phyloP scores from a whole-genome alignment of 768 basidiomycete genomes.

The Rhizopogon vinicolor region DNA sequence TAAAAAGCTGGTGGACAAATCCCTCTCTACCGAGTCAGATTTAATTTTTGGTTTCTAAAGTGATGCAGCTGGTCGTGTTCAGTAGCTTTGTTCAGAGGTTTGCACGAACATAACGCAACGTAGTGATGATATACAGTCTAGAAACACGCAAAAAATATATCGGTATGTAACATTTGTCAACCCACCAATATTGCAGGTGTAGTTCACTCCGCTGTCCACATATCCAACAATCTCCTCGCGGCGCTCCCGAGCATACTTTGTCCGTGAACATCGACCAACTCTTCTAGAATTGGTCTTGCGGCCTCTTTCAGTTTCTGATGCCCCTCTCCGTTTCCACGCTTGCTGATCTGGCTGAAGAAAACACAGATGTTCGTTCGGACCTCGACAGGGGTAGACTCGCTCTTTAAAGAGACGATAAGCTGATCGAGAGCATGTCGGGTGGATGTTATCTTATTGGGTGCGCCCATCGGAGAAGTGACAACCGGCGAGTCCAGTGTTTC shows the following conservation, averaged over 20 bases:
- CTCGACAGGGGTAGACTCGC: constrained; percentile 55
- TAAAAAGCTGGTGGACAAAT: too few species aligned
- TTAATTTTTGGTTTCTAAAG: too few species aligned
- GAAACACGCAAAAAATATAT: background rate
- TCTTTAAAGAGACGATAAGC: constrained; percentile 58
- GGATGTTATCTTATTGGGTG: constrained; percentile 32
- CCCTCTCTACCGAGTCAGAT: too few species aligned
- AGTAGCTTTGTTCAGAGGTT: too few species aligned
- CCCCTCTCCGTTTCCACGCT: constrained; percentile 44
- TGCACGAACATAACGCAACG: background rate
- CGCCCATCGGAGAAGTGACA: constrained; percentile 35
- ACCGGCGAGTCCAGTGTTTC: constrained; percentile 42
- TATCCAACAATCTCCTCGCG: constrained; percentile 38
- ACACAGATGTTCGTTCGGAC: constrained; percentile 75
- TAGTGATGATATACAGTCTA: background rate
- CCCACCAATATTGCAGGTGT: background rate
- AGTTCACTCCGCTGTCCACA: constrained; percentile 26
- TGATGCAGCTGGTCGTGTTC: too few species aligned
- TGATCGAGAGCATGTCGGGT: constrained; percentile 64
- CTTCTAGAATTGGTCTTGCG: constrained; percentile 47
- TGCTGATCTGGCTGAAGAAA: constrained; percentile 60
- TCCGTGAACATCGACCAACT: constrained; percentile 34
- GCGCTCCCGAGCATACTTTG: constrained; percentile 30
- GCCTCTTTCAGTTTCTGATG: constrained; percentile 47
- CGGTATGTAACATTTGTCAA: background rate